phyloP scores from a whole-genome alignment of 2,329 filamentous ascomycete genomes.

The Bipolaris oryzae region DNA sequence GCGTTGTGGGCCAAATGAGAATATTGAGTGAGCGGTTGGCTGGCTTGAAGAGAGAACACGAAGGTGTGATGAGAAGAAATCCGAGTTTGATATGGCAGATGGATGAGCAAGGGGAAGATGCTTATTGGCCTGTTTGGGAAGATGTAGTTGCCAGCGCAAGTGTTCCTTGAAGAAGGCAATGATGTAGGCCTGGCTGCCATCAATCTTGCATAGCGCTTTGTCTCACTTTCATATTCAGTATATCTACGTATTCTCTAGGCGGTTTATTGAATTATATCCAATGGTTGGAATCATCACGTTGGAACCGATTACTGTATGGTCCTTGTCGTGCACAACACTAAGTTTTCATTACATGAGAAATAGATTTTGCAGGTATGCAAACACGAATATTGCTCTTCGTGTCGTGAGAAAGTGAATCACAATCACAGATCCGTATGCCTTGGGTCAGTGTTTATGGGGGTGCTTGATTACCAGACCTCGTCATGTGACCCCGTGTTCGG shows the following conservation, averaged over 20 bases:
- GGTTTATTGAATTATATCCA: neutral
- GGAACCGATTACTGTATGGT: too few relatives aligned
- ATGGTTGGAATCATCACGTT: neutral
- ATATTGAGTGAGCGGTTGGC: conserved; percentile 32
- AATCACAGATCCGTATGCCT: too few relatives aligned
- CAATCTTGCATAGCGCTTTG: too few relatives aligned
- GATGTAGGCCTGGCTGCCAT: neutral
- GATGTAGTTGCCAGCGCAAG: neutral
- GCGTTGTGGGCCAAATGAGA: conserved; percentile 30
- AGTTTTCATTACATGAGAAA: too few relatives aligned
- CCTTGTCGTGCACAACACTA: too few relatives aligned
- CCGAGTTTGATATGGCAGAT: conserved; percentile 41
- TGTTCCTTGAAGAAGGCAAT: neutral
- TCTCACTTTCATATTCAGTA: too few relatives aligned
- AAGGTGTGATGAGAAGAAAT: conserved; percentile 28
- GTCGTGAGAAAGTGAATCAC: too few relatives aligned
- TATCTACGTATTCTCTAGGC: neutral
- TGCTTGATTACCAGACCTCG: neutral
- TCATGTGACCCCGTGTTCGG: conserved; percentile 13
- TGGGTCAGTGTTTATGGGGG: too few relatives aligned
- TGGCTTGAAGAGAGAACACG: conserved; percentile 30
- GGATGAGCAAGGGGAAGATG: conserved; percentile 7
- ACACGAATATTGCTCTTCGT: too few relatives aligned
- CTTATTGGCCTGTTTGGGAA: conserved; percentile 29
- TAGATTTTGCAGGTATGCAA: too few relatives aligned